Base-by-base conservation (phyloP, 2,329 filamentous ascomycete species). In the Penicillium expansum region DNA sequence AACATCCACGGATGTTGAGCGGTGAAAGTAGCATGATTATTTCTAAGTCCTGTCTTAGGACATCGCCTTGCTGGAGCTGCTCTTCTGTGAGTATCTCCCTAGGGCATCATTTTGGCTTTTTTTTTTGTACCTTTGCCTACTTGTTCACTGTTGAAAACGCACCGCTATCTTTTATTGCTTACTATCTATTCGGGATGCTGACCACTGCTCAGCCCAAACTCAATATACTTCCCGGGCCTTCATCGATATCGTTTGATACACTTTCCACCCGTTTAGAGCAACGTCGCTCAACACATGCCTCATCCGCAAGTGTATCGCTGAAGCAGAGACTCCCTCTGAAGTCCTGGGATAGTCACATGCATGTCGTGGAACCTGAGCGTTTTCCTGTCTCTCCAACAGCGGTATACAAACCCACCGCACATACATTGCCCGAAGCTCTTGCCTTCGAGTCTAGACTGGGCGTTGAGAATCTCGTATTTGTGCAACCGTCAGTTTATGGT, bases 341-440 rank as follows among this genome's bases (percentile, higher is more conserved):
- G 18, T 67, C 83, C 55, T 86, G 84, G 83, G 83, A 86, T 66
- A 82, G 79, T 49, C 84, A 87, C 67, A 86, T 87, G 82, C 85
- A 87, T 67, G 79, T 87, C 33, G 76, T 86, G 48, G 82, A 85
- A 51, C 82, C 82, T 0, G 65, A 72, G 20, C 67, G 68, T 8
- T 86, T 82, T 65, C 78, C 82, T 1, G 67, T 85, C 9, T 71
- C 76, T 27, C 58, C 75, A 8, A 65, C 72, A 30, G 83, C 84
- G 33, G 71, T 75, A 59, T 87, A 87, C 70, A 71, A 69, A 18
- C 83, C 84, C 3, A 67, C 69, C 3, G 62, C 76, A 13, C 79
- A 84, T 63, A 81, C 77, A 2, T 70, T 86, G 7, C 64, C 74
- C 8, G 76, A 85, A 32, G 83, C 83, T 20, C 70, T 80, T 32